Base-by-base conservation (phyloP, 176 grass and related monocot species). In the Phoenix roebelenii region DNA sequence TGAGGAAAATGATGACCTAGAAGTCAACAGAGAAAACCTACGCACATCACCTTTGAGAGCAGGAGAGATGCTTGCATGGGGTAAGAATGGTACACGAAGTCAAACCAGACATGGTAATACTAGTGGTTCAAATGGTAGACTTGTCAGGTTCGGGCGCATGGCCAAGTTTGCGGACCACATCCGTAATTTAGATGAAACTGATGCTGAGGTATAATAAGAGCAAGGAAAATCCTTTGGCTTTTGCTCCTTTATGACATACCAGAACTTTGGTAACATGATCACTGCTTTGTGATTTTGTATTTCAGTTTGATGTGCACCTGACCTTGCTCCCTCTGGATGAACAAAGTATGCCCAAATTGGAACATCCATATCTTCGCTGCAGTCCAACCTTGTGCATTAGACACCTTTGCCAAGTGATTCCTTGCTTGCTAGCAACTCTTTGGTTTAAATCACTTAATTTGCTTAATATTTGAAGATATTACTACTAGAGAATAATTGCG, bases 21-120 rank as follows among this genome's bases (percentile, higher is more conserved):
- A 68, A 68, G 1, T 52, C 18, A 39, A 56, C 52, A 56, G 28
- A 44, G 65, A 68, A 25, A 25, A 30, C 51, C 22, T 56, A 4
- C 25, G 52, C 18, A 23, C 52, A 35, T 56, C 49, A 25, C 63
- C 14, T 25, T 52, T 90, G 78, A 75, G 35, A 20, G 79, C 25
- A n/a, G 59, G 70, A 23, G 87, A 90, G 64, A 90, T 85, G 72
- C 87, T 90, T 17, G 82, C 87, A 63, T 90, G 87, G 87, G 87
- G 87, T 0, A 90, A 90, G 75, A 90, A 90, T 77, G 87, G 87
- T 61, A 64, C 82, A 20, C 64, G 87, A n/a, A 90, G 87, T 79
- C 87, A 90, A 73, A 90, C 66, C 50, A 76, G 87, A 63, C 25
- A 85, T 76, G 76, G 82, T 16, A 83, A 61, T 79, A 25, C 22